Base-by-base conservation (phyloP, 176 grass and related monocot genomes). In the Canna indica region DNA sequence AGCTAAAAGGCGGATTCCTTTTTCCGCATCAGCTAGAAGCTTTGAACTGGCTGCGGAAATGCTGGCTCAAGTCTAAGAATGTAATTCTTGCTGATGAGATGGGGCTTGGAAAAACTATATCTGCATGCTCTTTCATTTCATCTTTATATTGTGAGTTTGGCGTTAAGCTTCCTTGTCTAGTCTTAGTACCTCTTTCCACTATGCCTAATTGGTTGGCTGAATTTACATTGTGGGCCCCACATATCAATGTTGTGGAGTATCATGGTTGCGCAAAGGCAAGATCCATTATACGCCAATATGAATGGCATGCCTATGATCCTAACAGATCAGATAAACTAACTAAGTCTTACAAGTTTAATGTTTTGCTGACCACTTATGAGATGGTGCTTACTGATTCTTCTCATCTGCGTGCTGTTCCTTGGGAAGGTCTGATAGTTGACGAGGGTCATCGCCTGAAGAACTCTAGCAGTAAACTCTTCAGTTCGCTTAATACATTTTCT, bases 71-170 rank as follows among this genome's bases (percentile, higher is more conserved):
- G 77, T 90, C 86, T 62, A 99, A 93, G 77, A 99, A 99, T 90
- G 94, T 99, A 35, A 99, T 99, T 73, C 85, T 99, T 71, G 94
- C 94, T 75, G 94, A 99, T 90, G 94, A 99, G 84, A 99, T 99
- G 94, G 94, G 94, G 48, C 94, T 99, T 57, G 94, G 94, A 38
- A 99, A 99, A 80, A 99, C 94, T 24, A 84, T 99, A 67, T 99
- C 94, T 47, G 94, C 94, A 31, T 87, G 82, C 85, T 89, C 90
- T 77, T 99, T 99, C 75, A 75, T 99, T n/a, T 99, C 86, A 41
- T 91, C 90, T 64, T 73, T 99, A 9, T 90, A 86, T 68, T 93
- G 84, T 83, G 94, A 99, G 72, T 99, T 93, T 80, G 88, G 81
- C 75, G 80, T 82, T 77, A 86, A 70, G 14, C 81, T 99, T 53